Evolutionary conservation across 768 basidiomycete genomes (phyloP).

Genomic region (Agaricus subrufescens): DNA sequence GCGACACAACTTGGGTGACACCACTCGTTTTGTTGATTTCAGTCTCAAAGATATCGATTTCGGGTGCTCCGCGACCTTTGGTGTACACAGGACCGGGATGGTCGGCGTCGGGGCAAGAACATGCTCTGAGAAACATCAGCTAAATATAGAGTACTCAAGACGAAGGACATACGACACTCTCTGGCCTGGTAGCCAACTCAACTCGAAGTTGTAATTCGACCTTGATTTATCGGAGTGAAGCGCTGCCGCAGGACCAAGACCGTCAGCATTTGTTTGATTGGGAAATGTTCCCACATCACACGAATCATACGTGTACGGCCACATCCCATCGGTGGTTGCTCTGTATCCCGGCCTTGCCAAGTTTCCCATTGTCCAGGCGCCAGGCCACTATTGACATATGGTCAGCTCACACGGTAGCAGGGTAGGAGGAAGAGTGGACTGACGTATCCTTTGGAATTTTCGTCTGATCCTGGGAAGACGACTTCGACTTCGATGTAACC

Average conservation of each 20-base stretch:
- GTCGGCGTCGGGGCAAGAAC: slow-evolving; percentile 70
- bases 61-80: slow-evolving; percentile 68
- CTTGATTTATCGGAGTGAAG: slow-evolving; percentile 43
- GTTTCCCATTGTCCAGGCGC: slow-evolving; percentile 88
- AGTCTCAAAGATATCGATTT: slow-evolving; percentile 82
- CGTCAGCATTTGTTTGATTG: slow-evolving; percentile 58
- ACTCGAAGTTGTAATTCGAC: slow-evolving; percentile 47
- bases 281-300: slow-evolving; percentile 78
- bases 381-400: slow-evolving; percentile 63
- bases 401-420: not conserved
- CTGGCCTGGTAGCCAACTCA: slow-evolving; percentile 80
- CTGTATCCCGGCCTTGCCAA: slow-evolving; percentile 78
- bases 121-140: slow-evolving; percentile 39
- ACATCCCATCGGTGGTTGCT: slow-evolving; percentile 75
- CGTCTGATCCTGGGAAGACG: slow-evolving; percentile 54
- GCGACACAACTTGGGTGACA: slow-evolving; percentile 59
- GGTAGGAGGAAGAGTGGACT: slow-evolving; percentile 16
- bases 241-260: slow-evolving; percentile 57
- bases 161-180: slow-evolving; percentile 51
- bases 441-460: slow-evolving; percentile 45
- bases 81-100: slow-evolving; percentile 64
- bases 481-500: slow-evolving; percentile 74
- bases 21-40: slow-evolving; percentile 51
- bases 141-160: not conserved
- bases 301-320: slow-evolving; percentile 74